Evolutionary conservation across 306 rosid genomes (phyloP), one percentile per base, ranked within the genome.

Genomic region (Boehmeria nivea): DNA sequence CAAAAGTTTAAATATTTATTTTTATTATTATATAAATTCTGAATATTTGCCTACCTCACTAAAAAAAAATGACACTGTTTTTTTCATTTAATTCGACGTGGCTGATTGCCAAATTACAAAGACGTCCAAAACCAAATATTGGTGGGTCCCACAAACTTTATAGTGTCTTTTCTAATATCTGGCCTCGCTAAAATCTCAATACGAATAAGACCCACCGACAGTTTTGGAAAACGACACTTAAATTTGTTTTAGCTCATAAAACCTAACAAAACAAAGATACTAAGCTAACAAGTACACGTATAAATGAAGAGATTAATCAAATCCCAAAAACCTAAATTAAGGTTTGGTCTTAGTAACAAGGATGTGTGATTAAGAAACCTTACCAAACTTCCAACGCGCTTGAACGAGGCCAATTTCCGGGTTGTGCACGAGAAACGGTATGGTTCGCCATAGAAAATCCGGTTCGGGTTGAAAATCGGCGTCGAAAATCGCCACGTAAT

Each of bases 401-500:
- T 89, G 97, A 63, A 83, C 78, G 3, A 89, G 83, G 18, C 75
- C 93, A 1, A 89, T 63, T 36, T 79, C 58, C 13, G 87, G 76
- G 73, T 83, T 89, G 71, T 86, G 80, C 24, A 61, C 63, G 4
- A 86, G 83, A 61, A 79, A 89, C 26, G 97, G 97, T 23, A 89
- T 45, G 53, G 94, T 79, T 22, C 87, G 89, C 67, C 83, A 76
- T 0, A 89, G 75, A 33, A 77, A 89, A 66, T 86, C 86, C 2
- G 95, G 67, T 38, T 89, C 83, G 0, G 97, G 97, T 51, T 86
- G 97, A 50, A 89, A 89, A 72, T 89, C 97, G 0, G 97, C 97
- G 36, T 89, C 97, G 59, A 89, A 86, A 22, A 89, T 83, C 22
- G 82, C 87, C 0, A 89, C 94, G 43, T 68, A 83, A 47, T 89